phyloP scores from a whole-genome alignment of 257 asterid genomes.

The Penstemon eatonii region DNA sequence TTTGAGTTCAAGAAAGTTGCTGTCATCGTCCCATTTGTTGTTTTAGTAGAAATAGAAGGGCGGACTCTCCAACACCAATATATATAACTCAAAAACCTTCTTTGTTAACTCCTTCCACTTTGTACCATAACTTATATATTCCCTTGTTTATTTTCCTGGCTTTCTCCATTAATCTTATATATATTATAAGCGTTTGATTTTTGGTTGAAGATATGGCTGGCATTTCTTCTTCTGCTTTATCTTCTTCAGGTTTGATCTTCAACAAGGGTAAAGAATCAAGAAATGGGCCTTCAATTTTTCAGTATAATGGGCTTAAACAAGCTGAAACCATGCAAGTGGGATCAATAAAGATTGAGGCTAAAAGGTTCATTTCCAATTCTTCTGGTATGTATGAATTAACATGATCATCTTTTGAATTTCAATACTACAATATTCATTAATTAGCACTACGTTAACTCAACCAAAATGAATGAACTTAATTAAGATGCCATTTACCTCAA shows the following conservation, averaged over 20 bases:
- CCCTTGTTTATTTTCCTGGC: not conserved
- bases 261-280: constrained; percentile 36
- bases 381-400: constrained; percentile 14
- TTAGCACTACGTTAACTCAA: too few species aligned
- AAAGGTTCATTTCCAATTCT: constrained; percentile 19
- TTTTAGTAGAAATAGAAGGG: constrained; percentile 7
- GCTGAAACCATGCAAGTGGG: constrained; percentile 33
- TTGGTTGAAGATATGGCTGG: constrained; percentile 42
- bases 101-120: constrained; percentile 46
- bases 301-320: constrained; percentile 48
- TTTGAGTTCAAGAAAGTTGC: constrained; percentile 10
- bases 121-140: not conserved
- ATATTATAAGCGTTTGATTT: not conserved
- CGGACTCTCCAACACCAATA: constrained; percentile 41
- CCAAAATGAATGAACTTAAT: too few species aligned
- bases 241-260: constrained; percentile 45
- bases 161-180: constrained; percentile 16
- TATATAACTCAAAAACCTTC: constrained; percentile 15
- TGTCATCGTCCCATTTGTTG: constrained; percentile 38
- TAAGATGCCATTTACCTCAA: not conserved
- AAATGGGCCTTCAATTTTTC: constrained; percentile 42
- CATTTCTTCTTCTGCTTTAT: constrained; percentile 39
- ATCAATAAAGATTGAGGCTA: constrained; percentile 24
- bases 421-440: too few species aligned
- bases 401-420: constrained; percentile 2